Percentiles rank a stretch among this genome's conserved stretches.
These are phyloP conservation scores for Biscogniauxia mediterranea DNA, from an alignment of 2,329 filamentous ascomycete species.

Conservation along the genomic window DNA sequence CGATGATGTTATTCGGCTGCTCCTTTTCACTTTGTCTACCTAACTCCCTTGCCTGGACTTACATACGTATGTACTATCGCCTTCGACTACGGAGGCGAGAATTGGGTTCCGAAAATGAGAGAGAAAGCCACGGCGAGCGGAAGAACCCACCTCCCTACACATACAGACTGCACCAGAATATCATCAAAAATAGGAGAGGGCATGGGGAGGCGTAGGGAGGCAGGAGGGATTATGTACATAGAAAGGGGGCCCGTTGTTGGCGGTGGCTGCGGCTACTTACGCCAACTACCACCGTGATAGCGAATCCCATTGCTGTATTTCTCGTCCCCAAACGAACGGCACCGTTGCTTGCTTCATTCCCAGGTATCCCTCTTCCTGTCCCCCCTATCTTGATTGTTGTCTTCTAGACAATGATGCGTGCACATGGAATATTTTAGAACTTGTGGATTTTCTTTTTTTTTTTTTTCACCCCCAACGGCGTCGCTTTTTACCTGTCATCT, in stretches of 20 bases:
- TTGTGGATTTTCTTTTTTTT: neutral
- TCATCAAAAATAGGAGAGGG: too few relatives aligned
- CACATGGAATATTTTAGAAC: neutral
- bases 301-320: neutral
- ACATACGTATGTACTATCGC: neutral
- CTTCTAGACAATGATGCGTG: too few relatives aligned
- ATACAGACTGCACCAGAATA: too few relatives aligned
- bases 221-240: neutral
- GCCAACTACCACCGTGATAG: neutral
- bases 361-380: neutral
- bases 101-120: neutral
- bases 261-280: neutral
- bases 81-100: neutral
- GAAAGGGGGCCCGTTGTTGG: neutral
- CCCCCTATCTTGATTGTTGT: too few relatives aligned
- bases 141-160: neutral
- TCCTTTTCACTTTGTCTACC: neutral
- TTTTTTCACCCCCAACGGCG: neutral
- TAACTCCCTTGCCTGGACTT: neutral
- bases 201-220: too few relatives aligned
- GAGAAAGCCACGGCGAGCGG: neutral
- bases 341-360: neutral
- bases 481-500: neutral
- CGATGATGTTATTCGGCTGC: neutral
- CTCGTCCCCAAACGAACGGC: neutral